These are phyloP conservation scores for Borovskyia barvae DNA, from an alignment of 208 protist genomes.

Conservation along the genomic window DNA sequence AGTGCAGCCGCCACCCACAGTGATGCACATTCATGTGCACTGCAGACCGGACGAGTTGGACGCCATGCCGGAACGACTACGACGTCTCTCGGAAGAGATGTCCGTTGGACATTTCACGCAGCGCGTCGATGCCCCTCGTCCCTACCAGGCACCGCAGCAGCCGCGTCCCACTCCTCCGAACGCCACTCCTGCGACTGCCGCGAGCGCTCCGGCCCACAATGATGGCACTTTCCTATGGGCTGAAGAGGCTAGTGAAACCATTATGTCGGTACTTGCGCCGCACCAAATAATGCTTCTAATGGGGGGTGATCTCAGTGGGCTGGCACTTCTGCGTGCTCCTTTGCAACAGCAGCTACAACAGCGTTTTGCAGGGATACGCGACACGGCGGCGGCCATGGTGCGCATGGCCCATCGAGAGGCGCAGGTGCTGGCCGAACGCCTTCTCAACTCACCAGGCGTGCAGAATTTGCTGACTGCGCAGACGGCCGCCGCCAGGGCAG, in stretches of 20 bases:
- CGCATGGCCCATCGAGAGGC: slow-evolving; percentile 10
- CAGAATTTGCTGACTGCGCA: background rate
- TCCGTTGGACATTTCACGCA: slow-evolving; percentile 1
- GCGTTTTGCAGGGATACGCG: background rate
- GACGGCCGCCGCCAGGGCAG: background rate
- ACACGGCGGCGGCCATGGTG: background rate
- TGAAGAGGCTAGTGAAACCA: slow-evolving; percentile 1
- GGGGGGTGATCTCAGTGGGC: slow-evolving; percentile 1
- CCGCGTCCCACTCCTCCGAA: background rate
- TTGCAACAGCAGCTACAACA: slow-evolving; percentile 13
- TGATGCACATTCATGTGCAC: slow-evolving; percentile 78
- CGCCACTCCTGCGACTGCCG: background rate
- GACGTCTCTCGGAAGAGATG: slow-evolving; percentile 33
- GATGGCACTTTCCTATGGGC: too few relatives aligned
- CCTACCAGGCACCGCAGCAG: slow-evolving; percentile 1
- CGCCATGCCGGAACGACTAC: slow-evolving; percentile 46
- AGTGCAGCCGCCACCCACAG: slow-evolving; percentile 8
- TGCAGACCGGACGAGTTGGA: slow-evolving; percentile 65
- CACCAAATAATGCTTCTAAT: slow-evolving; percentile 10
- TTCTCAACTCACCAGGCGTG: background rate
- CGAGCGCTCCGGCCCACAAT: background rate
- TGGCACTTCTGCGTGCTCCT: slow-evolving; percentile 9
- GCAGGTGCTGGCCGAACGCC: slow-evolving; percentile 2
- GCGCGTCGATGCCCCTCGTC: too few relatives aligned
- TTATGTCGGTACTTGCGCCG: background rate